Evolutionary conservation across 2,329 filamentous ascomycete genomes (phyloP).

Genomic region (Pseudocercospora macadamiae): DNA sequence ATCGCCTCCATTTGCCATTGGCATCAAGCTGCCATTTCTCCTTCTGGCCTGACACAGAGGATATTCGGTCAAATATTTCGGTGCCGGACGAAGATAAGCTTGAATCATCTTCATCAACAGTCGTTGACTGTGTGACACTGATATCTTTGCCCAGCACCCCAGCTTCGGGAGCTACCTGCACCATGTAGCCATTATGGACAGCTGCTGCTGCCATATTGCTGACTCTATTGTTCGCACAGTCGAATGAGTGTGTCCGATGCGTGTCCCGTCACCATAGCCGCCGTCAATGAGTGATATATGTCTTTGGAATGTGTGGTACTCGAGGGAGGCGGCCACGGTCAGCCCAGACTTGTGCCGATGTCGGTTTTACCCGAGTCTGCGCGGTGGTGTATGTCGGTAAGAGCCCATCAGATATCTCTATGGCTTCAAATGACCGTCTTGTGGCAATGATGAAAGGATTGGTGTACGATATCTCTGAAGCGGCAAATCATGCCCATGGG

Average conservation of each 20-base stretch:
- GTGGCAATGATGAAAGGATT: neutral
- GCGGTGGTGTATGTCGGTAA: neutral
- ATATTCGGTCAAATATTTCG: conserved; percentile 33
- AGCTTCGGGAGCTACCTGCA: conserved; percentile 16
- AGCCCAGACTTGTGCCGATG: conserved; percentile 3
- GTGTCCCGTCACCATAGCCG: conserved; percentile 23
- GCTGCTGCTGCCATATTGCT: conserved; percentile 21
- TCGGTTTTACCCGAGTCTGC: conserved; percentile 1
- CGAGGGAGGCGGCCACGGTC: conserved; percentile 5
- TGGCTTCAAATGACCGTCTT: conserved; percentile 8
- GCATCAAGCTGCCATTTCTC: conserved; percentile 32
- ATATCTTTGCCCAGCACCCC: conserved; percentile 20
- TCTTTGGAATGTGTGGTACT: conserved; percentile 5
- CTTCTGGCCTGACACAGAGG: conserved; percentile 21
- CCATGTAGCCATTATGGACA: conserved; percentile 22
- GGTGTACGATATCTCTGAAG: conserved; percentile 7
- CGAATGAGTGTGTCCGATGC: conserved; percentile 8
- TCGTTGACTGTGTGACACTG: conserved; percentile 19
- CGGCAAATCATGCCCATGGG: neutral
- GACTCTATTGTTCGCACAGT: conserved; percentile 11
- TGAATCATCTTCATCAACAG: conserved; percentile 35
- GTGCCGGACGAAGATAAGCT: conserved; percentile 37
- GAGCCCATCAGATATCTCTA: neutral
- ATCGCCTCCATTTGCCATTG: conserved; percentile 37
- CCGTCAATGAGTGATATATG: conserved; percentile 14